Evolutionary conservation across 805 yeast genomes (phyloP).

Genomic region (Starmera dryadoides): DNA sequence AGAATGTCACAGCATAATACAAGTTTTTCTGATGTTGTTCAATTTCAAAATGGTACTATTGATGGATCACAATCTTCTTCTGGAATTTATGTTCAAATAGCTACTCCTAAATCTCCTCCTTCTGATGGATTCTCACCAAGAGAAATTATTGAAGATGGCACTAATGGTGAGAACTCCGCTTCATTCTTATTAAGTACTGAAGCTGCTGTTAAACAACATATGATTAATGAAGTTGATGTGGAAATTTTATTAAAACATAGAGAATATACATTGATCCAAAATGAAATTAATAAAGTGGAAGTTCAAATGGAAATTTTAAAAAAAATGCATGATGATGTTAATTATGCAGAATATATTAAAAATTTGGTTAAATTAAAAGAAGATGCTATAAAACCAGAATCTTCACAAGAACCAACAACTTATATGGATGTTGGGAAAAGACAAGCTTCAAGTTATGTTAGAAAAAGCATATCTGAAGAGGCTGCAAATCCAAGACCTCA

Average conservation of each 20-base stretch:
- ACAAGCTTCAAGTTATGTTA: slow-evolving; percentile 23
- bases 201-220: slow-evolving; percentile 22
- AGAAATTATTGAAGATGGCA: slow-evolving; percentile 6
- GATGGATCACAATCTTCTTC: not conserved
- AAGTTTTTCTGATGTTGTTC: slow-evolving; percentile 3
- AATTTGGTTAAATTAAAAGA: slow-evolving; percentile 33
- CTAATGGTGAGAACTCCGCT: slow-evolving; percentile 4
- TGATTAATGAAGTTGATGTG: slow-evolving; percentile 44
- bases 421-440: slow-evolving; percentile 16
- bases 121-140: slow-evolving; percentile 24
- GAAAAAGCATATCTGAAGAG: slow-evolving; percentile 7
- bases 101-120: slow-evolving; percentile 37
- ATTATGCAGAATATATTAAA: slow-evolving; percentile 29
- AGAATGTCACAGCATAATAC: not conserved
- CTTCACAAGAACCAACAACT: not conserved
- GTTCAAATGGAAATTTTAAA: slow-evolving; percentile 48
- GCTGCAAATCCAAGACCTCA: slow-evolving; percentile 26
- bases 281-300: slow-evolving; percentile 51
- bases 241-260: slow-evolving; percentile 55
- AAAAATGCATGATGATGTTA: slow-evolving; percentile 29
- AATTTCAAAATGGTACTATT: slow-evolving; percentile 1
- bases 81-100: slow-evolving; percentile 25
- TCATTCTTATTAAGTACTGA: slow-evolving; percentile 1
- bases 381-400: slow-evolving; percentile 21
- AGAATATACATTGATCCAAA: slow-evolving; percentile 42